phyloP scores from a whole-genome alignment of 345 rosid species.

The Linum usitatissimum region DNA sequence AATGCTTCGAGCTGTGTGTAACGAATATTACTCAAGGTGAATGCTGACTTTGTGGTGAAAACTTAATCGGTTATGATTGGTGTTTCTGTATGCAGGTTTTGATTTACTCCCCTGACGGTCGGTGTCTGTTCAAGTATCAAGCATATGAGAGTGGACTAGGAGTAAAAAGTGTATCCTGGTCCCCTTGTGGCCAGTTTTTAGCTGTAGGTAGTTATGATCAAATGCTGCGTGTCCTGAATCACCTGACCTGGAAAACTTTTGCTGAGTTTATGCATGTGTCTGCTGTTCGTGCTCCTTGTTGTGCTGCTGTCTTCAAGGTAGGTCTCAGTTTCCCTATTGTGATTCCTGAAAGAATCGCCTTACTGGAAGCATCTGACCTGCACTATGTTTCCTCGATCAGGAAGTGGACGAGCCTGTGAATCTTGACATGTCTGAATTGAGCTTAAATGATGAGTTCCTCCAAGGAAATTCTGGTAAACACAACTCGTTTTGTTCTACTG shows the following conservation, averaged over 20 bases:
- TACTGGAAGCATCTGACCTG: slow-evolving; percentile 5
- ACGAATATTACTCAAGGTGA: not conserved
- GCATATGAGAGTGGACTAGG: slow-evolving; percentile 97
- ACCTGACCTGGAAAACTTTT: slow-evolving; percentile 90
- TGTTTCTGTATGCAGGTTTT: slow-evolving; percentile 50
- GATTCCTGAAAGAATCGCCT: slow-evolving; percentile 1
- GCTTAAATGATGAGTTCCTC: slow-evolving; percentile 59
- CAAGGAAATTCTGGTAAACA: slow-evolving; percentile 53
- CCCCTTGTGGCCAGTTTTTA: slow-evolving; percentile 94
- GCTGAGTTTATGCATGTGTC: slow-evolving; percentile 92
- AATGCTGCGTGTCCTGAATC: slow-evolving; percentile 76
- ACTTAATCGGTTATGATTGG: slow-evolving; percentile 4
- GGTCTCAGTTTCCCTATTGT: not conserved
- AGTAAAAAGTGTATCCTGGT: slow-evolving; percentile 87
- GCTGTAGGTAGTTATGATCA: slow-evolving; percentile 97
- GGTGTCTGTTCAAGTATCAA: slow-evolving; percentile 85
- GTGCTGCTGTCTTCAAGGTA: slow-evolving; percentile 86
- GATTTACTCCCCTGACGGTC: slow-evolving; percentile 89
- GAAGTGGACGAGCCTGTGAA: slow-evolving; percentile 86
- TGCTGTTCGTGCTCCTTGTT: slow-evolving; percentile 73
- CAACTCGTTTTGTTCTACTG: not conserved
- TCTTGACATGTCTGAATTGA: slow-evolving; percentile 72
- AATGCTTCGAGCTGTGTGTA: too few species aligned
- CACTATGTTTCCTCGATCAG: slow-evolving; percentile 29
- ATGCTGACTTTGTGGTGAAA: slow-evolving; percentile 3